Evolutionary conservation across 2,329 filamentous ascomycete genomes (phyloP), one percentile per base, ranked within the genome.

Genomic region (Exophiala oligosperma): DNA sequence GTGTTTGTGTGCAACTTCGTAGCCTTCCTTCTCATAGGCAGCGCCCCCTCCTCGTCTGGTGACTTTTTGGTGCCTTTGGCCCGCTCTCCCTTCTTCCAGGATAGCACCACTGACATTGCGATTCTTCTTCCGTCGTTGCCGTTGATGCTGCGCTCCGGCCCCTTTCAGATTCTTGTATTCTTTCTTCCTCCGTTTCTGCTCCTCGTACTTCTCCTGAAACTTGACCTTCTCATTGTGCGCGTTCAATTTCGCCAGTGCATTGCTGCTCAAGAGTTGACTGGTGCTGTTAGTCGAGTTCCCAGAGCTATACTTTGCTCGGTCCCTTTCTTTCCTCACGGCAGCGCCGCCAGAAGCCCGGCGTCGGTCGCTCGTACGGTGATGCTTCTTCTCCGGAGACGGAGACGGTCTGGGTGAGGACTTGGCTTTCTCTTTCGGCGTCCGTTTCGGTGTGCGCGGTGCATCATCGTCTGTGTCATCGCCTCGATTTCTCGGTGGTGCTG

Each of bases 61-160:
- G 71, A 24, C 21, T 14, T 73, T 73, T 77, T 77, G 60, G 3
- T 71, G 68, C 61, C 72, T 68, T 43, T 80, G 76, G 64, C 69
- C 81, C 74, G 69, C 71, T 38, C 72, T 77, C 0, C 87, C 88
- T 70, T 91, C 88, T 68, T 91, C 88, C 65, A 89, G 76, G 17
- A 88, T 74, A 0, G 86, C 85, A 21, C 87, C 88, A 62, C 88
- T 91, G 21, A 88, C 86, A n/a, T 89, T 78, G 60, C 88, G 77
- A 56, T 79, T 80, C 68, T 84, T 84, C 41, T 62, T 58, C 63
- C 79, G 81, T 43, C 72, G 72, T 50, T 74, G 76, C 41, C 73
- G 70, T 9, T 74, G 70, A 46, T 69, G 66, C 32, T 73, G 64
- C n/a, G 67, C 66, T 24, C 60, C 69, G 28, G 70, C 68, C 49